A percentile compares a stretch with the other conserved stretches of the same genome.
These are phyloP conservation scores for Liriodendron chinense DNA, from an alignment of 164 flowering plant genomes.

Conservation along the genomic window DNA sequence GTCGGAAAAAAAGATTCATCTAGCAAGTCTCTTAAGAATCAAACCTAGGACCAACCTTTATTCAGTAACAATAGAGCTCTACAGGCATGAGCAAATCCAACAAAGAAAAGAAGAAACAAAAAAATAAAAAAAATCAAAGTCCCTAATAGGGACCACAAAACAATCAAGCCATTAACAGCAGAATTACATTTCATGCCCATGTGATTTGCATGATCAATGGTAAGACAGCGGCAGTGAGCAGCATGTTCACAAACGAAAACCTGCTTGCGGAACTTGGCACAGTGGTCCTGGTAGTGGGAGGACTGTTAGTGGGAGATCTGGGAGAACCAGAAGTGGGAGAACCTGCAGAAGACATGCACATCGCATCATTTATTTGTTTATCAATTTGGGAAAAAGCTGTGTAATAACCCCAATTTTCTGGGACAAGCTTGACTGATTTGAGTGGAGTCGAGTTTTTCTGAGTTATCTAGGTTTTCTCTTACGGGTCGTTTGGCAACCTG, in stretches of 20 bases:
- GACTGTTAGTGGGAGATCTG: neutral
- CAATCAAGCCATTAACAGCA: neutral
- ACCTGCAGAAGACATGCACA: neutral
- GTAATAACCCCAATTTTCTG: neutral
- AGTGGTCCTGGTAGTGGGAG: conserved; percentile 8
- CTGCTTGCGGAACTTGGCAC: conserved; percentile 14
- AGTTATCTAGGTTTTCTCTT: neutral
- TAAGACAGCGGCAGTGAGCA: conserved; percentile 6
- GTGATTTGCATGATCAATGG: conserved; percentile 10
- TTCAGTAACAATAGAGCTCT: neutral
- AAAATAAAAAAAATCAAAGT: neutral
- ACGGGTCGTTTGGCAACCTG: neutral
- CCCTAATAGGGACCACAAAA: neutral
- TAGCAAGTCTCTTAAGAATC: neutral
- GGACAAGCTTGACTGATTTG: too few relatives aligned
- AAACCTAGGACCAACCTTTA: neutral
- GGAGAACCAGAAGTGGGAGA: neutral
- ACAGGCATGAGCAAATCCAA: neutral
- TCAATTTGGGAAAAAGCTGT: neutral
- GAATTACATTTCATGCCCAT: conserved; percentile 11
- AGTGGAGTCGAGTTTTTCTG: neutral
- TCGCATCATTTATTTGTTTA: neutral
- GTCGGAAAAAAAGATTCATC: neutral
- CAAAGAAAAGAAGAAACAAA: neutral
- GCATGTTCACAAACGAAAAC: neutral